Base-by-base conservation (phyloP, 1,284 basidiomycete species). In the Dichomitus squalens region DNA sequence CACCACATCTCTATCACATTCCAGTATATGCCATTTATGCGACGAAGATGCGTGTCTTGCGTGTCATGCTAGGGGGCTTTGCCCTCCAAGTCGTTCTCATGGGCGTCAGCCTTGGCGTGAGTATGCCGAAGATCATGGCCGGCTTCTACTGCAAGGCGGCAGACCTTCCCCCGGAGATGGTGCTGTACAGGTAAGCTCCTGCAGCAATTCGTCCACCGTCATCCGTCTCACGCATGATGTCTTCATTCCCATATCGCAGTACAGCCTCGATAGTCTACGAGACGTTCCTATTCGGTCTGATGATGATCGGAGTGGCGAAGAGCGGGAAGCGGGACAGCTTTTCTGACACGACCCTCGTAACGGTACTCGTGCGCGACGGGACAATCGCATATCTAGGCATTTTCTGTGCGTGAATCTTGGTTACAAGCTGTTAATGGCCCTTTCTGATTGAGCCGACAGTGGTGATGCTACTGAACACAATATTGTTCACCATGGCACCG, bases 301-400 rank as follows among this genome's bases (percentile, higher is more conserved):
- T 73, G 8, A 58, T 73, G 18, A 57, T 66, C 53, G 72, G 73
- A 50, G 73, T 75, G 49, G 34, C 70, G n/a, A 49, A 62, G 18
- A 67, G 70, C 8, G 51, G 65, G 21, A 66, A 68, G 23, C 4
- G 9, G 3, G 59, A 61, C 4, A 73, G 73, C 9, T 74, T 72
- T 70, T 67, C 67, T 8, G 61, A 68, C 39, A 66, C 67, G 2
- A 66, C 67, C 11, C 64, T 77, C 7, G 36, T 76, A 23, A 61
- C 54, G 4, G 59, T 74, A n/a, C 57, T 77, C 33, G 64, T 75
- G 18, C 71, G 76, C 33, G 76, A 77, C 55, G 72, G 75, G 6
- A 71, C 72, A 12, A 68, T 69, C 59, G 69, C 70, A 2, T 71
- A 69, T 43, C 41, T 54, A 9, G 52, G 69, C 36, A 64, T 65